Evolutionary conservation across 2,329 filamentous ascomycete genomes (phyloP), one percentile per base, ranked within the genome.

Genomic region (Berkeleyomyces rouxiae): DNA sequence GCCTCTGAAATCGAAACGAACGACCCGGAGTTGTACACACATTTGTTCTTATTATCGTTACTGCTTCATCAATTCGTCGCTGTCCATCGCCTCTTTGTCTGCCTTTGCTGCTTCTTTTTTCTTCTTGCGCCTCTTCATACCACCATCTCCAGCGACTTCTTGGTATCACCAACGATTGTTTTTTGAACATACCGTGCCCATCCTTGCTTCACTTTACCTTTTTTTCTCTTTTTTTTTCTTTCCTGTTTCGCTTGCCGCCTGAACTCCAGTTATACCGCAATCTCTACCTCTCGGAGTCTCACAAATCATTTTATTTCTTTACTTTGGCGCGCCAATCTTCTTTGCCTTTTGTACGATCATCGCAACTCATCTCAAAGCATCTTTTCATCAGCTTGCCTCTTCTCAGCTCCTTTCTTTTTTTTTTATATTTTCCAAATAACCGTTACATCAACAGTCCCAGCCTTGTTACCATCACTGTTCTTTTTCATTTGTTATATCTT

Each of bases 1-100:
- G 70, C 72, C 72, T 71, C 72, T 76, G 73, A 76, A 72, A 70
- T 69, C 66, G 51, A 62, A 66, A 61, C 67, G 62, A 68, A 68
- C 67, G 67, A 68, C 66, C 64, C 66, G 67, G 67, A 67, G 67
- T 68, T 68, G 65, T 65, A 66, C 65, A 65, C 64, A 61, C 66
- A 59, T 66, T 63, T 66, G 67, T 67, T 55, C 53, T 58, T 61
- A 23, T 39, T 49, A 58, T 44, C 61, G 55, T 23, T 58, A 11
- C 53, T 61, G 23, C 44, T 51, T 58, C 53, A 37, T 40, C 49
- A 53, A 51, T 16, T 43, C 37, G 39, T 49, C 60, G 36, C 42
- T 60, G 58, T 65, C 63, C 36, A 63, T 59, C 43, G 58, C 57
- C 7, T 16, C 55, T 7, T 61, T 51, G 57, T 60, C 42, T 67